Base-by-base conservation (phyloP, 1,139 yeast species). In the Pichia sp. region DNA sequence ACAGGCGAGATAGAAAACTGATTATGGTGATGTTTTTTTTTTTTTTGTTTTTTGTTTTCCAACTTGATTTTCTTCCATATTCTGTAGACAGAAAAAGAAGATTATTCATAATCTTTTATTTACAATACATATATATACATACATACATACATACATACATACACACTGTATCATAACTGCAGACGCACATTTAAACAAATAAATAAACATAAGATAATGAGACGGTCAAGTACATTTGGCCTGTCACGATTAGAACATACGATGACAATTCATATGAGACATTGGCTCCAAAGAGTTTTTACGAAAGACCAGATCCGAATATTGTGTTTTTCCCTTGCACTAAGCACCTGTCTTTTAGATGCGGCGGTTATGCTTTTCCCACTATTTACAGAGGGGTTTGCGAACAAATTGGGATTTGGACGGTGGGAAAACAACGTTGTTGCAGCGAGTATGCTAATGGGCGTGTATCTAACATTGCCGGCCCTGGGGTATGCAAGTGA, bases 381-480 rank as follows among this genome's bases (percentile, higher is more conserved):
- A 16, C 73, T 93, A 49, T 90, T 85, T 67, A 81, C 96, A 18
- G 79, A 87, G 27, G 78, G 85, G 16, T 79, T 93, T 64, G 84
- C 83, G 58, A 67, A 72, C 19, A 66, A 72, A 19, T 71, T 85
- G 50, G 79, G 81, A 5, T 83, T 86, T 62, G 69, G 83, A 1
- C 87, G 87, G 58, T 72, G 87, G 52, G 80, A 88, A 60, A 82
- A 89, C 63, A 93, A 93, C 70, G 69, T 81, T 55, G 81, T 93
- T 19, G 87, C 95, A 8, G 84, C 91, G 42, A 73, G 81, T 27
- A 83, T 87, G 43, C 86, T 87, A 33, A 69, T 87, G 50, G 97
- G 97, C 2, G 83, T 88, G 81, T 93, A 93, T 67, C 69, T 90
- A 51, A 84, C 95, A 19, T 80, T 91, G 7, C 97, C 98, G 0